phyloP scores from a whole-genome alignment of 805 yeast genomes.

The Cyberlindnera americana region DNA sequence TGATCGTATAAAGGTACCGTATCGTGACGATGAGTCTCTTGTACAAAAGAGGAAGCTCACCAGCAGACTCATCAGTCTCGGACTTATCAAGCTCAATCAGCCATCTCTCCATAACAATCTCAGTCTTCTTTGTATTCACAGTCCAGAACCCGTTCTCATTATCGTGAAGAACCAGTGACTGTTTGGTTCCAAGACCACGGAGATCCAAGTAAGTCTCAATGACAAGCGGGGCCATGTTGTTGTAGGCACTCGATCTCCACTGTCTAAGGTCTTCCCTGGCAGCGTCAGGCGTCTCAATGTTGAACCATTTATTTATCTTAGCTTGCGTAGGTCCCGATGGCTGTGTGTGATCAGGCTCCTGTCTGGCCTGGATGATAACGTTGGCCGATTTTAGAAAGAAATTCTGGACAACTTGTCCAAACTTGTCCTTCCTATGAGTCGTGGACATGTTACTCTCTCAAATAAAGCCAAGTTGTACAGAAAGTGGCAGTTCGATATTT shows the following conservation, averaged over 20 bases:
- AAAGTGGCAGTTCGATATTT: too few species aligned
- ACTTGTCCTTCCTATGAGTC: conserved; percentile 20
- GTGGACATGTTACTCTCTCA: neutral
- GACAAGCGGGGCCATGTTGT: conserved; percentile 70
- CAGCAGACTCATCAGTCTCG: conserved; percentile 30
- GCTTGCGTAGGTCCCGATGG: conserved; percentile 2
- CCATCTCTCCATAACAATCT: conserved; percentile 95
- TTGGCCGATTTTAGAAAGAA: conserved; percentile 64
- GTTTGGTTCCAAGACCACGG: conserved; percentile 50
- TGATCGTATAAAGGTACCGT: conserved; percentile 65
- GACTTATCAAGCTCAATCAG: conserved; percentile 67
- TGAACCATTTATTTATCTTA: conserved; percentile 60
- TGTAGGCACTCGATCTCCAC: conserved; percentile 47
- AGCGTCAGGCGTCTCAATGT: conserved; percentile 42
- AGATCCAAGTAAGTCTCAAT: conserved; percentile 80
- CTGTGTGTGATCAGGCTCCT: conserved; percentile 5
- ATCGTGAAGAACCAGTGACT: conserved; percentile 57
- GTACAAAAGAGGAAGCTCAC: conserved; percentile 64
- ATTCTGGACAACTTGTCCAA: conserved; percentile 35
- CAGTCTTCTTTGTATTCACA: conserved; percentile 64
- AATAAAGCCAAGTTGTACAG: too few species aligned
- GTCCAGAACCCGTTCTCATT: conserved; percentile 50
- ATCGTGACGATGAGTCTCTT: conserved; percentile 72
- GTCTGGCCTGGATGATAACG: conserved; percentile 48
- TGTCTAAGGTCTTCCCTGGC: conserved; percentile 53